Conservation (phyloP, 352 stramenopile genomes). For the Phytophthora melonis region DNA sequence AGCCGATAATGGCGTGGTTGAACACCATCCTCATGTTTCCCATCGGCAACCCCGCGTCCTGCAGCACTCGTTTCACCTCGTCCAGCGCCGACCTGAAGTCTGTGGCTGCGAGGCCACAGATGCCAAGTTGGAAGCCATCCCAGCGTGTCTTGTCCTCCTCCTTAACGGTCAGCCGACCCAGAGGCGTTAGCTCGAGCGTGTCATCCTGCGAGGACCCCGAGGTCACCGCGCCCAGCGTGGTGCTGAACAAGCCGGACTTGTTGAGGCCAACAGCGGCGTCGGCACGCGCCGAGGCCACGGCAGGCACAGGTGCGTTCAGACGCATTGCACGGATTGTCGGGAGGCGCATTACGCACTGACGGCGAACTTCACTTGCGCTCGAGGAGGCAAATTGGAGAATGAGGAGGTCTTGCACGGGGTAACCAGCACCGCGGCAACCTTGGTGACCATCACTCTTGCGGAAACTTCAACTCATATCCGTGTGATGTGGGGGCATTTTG, state of each 20-base stretch:
- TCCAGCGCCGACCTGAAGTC: constrained; percentile 14
- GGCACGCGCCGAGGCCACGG: not conserved
- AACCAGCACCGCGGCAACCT: not conserved
- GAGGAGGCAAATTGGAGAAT: constrained; percentile 16
- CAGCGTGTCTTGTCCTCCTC: not conserved
- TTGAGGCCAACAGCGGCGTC: constrained; percentile 10
- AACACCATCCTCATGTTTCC: constrained; percentile 4
- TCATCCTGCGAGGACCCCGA: not conserved
- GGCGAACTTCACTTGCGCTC: not conserved
- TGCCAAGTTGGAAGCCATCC: not conserved
- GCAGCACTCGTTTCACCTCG: constrained; percentile 7
- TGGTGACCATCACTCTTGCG: constrained; percentile 12
- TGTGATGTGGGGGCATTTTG: not conserved
- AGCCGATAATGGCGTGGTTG: constrained; percentile 9
- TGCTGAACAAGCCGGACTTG: constrained; percentile 13
- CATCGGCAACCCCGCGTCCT: not conserved
- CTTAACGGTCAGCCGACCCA: constrained; percentile 1
- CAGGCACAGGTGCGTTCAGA: not conserved
- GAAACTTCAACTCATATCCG: not conserved
- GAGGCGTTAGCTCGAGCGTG: not conserved
- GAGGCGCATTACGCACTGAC: not conserved
- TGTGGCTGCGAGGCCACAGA: constrained; percentile 2
- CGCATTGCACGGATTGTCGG: constrained; percentile 1
- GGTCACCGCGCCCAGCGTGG: constrained; percentile 9
- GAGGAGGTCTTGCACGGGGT: not conserved